Base-by-base conservation (phyloP, 495 filamentous ascomycete genomes). In the Annulohypoxylon moriforme region DNA sequence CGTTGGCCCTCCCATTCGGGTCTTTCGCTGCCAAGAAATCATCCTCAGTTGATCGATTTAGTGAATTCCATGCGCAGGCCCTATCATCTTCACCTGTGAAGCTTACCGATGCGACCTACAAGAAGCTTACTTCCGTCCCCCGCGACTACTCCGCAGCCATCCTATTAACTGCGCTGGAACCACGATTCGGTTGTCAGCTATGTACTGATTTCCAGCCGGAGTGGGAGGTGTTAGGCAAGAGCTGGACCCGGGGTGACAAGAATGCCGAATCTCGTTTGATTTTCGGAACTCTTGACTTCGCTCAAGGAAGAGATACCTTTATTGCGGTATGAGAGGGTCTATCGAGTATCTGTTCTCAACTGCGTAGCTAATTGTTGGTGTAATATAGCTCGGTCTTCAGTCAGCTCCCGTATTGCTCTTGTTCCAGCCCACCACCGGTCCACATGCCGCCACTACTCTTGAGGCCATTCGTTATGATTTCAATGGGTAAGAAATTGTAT, bases 201-300 rank as follows among this genome's bases (percentile, higher is more conserved):
- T 99, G 96, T 78, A 87, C 89, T 36, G 92, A 96, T 60, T 97
- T 98, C 81, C 90, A 96, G 76, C 91, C 96, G 0, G 96, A 99
- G 81, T 99, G 94, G 91, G 92, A 97, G 24, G 78, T 99, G 22
- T 86, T 99, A 33, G 86, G 88, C 14, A 92, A 88, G 76, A 96
- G 93, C 83, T 99, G 96, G 96, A 85, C 85, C 66, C 92, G 89
- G 76, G 93, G 92, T 2, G 89, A 94, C 78, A 92, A 91, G 81
- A 79, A 84, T 33, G 91, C 88, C 42, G 90, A 90, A 27, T 88
- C 92, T 38, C 85, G 91, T 60, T 71, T 97, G 60, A 75, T 97
- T 55, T 97, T 93, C 82, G 92, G 89, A 31, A 96, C 94, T 13
- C 83, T 98, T 68, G 96, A 99, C 74, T 99, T 98, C 76, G 77